Percentiles rank a stretch among this genome's conserved stretches.
These are phyloP conservation scores for Penicillium coprophilum DNA, from an alignment of 495 filamentous ascomycete species.

Conservation along the genomic window DNA sequence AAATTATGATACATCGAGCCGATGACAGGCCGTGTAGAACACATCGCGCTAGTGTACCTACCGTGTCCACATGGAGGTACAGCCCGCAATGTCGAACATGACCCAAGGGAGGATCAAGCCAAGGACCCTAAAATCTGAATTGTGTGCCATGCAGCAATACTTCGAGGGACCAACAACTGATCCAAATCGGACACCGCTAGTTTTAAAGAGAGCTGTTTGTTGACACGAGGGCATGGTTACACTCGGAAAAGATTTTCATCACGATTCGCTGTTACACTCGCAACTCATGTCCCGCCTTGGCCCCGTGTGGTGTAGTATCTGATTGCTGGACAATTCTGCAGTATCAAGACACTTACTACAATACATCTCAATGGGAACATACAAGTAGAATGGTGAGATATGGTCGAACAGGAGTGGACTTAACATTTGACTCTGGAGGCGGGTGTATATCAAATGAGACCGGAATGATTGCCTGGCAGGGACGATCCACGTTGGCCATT, in stretches of 20 bases:
- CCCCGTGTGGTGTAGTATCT: background rate
- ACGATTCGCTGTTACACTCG: background rate
- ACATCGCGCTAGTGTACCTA: no score
- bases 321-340: background rate
- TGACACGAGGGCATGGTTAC: background rate
- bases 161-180: background rate
- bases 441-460: background rate
- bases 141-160: background rate
- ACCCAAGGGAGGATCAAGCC: no score
- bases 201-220: background rate
- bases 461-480: slow-evolving; percentile 3
- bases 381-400: background rate
- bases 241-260: background rate
- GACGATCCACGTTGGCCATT: slow-evolving; percentile 2
- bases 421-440: background rate
- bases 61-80: no score
- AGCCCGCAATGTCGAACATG: no score
- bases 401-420: background rate
- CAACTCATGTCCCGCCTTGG: background rate
- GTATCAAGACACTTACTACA: background rate
- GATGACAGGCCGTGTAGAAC: no score
- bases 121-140: background rate
- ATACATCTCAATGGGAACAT: background rate
- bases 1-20: no score
- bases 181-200: background rate